phyloP scores from a whole-genome alignment of 257 asterid genomes.

The Linaria vulgaris region DNA sequence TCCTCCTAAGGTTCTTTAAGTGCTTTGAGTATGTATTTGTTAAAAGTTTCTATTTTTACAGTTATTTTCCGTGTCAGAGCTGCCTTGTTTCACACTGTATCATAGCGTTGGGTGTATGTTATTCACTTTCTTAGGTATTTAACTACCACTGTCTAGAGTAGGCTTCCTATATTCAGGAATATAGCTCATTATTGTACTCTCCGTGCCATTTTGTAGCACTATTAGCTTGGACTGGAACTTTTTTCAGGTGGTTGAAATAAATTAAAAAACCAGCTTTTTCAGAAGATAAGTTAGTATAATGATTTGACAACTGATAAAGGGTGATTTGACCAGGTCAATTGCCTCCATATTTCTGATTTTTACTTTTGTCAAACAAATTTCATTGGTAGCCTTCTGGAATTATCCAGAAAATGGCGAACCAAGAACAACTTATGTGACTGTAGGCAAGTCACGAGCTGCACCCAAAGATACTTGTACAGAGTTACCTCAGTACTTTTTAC shows the following conservation, averaged over 20 bases:
- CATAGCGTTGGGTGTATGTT: not conserved
- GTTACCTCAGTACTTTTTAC: conserved; percentile 1
- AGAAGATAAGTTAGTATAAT: too few relatives aligned
- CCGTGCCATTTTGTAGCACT: too few relatives aligned
- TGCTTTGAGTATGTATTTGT: not conserved
- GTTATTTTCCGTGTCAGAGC: not conserved
- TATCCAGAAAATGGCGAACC: not conserved
- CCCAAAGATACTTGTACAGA: conserved; percentile 8
- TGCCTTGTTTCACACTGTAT: not conserved
- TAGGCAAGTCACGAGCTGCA: not conserved
- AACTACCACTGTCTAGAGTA: too few relatives aligned
- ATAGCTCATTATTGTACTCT: too few relatives aligned
- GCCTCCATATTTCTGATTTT: not conserved
- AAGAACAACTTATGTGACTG: not conserved
- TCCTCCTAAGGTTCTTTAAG: conserved; percentile 7
- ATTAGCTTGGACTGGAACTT: too few relatives aligned
- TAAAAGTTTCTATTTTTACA: conserved; percentile 1
- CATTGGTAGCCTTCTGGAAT: not conserved
- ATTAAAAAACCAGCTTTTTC: too few relatives aligned
- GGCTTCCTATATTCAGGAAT: too few relatives aligned
- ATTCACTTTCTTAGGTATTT: not conserved
- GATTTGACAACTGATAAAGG: too few relatives aligned
- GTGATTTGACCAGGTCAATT: not conserved
- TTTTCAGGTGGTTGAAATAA: too few relatives aligned
- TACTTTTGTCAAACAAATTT: not conserved